Conservation (phyloP, 2,329 filamentous ascomycete species). For the Fusarium tupiense region DNA sequence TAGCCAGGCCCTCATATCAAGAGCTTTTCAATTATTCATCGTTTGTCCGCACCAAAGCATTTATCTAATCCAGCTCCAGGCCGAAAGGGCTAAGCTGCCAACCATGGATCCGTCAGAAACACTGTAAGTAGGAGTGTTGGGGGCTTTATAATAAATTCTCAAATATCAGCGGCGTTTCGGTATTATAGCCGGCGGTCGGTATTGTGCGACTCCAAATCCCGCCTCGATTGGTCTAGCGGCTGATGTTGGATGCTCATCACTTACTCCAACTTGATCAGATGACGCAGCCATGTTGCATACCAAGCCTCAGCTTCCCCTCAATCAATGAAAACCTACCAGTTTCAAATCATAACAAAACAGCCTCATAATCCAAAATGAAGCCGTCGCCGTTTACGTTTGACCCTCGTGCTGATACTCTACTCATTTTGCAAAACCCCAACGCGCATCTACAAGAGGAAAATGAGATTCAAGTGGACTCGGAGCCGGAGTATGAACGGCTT, state of each 20-base stretch:
- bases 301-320: slow-evolving; percentile 19
- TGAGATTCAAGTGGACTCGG: slow-evolving; percentile 9
- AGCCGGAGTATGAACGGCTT: slow-evolving; percentile 19
- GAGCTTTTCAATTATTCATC: too few species aligned
- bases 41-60: background rate
- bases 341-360: background rate
- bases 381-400: slow-evolving; percentile 17
- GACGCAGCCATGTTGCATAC: slow-evolving; percentile 24
- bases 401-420: slow-evolving; percentile 15
- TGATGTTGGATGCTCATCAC: slow-evolving; percentile 2
- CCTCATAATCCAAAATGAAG: slow-evolving; percentile 3
- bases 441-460: background rate
- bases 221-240: slow-evolving; percentile 15
- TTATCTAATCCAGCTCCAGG: background rate
- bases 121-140: background rate
- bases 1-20: too few species aligned
- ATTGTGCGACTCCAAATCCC: background rate
- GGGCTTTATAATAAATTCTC: too few species aligned
- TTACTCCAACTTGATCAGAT: slow-evolving; percentile 29
- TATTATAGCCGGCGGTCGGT: background rate
- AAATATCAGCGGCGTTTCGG: background rate
- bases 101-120: background rate
- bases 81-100: too few species aligned
- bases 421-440: slow-evolving; percentile 15
- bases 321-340: background rate